Conservation (phyloP, 2,329 filamentous ascomycete species). For the Aspergillus luchuensis region DNA sequence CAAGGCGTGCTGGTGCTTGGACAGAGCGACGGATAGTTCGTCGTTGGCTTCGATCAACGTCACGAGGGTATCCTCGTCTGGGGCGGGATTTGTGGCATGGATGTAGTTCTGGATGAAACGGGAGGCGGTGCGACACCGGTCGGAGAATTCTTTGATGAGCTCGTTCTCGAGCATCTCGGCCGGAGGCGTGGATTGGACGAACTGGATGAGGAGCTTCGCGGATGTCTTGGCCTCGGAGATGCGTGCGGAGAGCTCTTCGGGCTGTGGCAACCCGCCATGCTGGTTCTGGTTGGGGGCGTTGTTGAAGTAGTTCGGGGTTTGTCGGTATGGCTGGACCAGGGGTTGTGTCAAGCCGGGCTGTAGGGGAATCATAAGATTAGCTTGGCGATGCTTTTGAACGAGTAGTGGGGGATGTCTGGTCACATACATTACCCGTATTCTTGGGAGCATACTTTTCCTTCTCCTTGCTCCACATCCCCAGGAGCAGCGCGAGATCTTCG, state of each 20-base stretch:
- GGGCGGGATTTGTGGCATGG: slow-evolving; percentile 71
- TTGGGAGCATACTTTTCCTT: slow-evolving; percentile 62
- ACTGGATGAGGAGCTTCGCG: slow-evolving; percentile 87
- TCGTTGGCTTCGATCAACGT: slow-evolving; percentile 94
- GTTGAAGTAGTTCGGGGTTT: slow-evolving; percentile 21
- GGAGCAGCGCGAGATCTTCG: slow-evolving; percentile 68
- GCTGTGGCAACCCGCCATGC: slow-evolving; percentile 59
- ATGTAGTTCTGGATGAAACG: slow-evolving; percentile 86
- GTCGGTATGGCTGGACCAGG: slow-evolving; percentile 31
- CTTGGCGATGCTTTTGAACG: not conserved
- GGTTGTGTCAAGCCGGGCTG: slow-evolving; percentile 12
- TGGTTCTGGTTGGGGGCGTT: slow-evolving; percentile 49
- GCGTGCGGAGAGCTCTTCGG: slow-evolving; percentile 75
- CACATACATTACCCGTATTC: slow-evolving; percentile 41
- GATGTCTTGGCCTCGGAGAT: slow-evolving; percentile 90
- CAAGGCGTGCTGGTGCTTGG: slow-evolving; percentile 79
- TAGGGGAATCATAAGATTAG: slow-evolving; percentile 4
- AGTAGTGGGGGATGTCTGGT: not conserved
- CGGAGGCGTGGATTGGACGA: slow-evolving; percentile 80
- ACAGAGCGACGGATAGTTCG: slow-evolving; percentile 78
- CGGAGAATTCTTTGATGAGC: slow-evolving; percentile 88
- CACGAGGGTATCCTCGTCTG: slow-evolving; percentile 92
- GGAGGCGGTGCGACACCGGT: slow-evolving; percentile 79
- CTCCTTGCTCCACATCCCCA: slow-evolving; percentile 88
- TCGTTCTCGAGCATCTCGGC: slow-evolving; percentile 78